Evolutionary conservation across 169 alveolate species (phyloP), one percentile per base, ranked within the genome.

Genomic region (Toxoplasma gondii): DNA sequence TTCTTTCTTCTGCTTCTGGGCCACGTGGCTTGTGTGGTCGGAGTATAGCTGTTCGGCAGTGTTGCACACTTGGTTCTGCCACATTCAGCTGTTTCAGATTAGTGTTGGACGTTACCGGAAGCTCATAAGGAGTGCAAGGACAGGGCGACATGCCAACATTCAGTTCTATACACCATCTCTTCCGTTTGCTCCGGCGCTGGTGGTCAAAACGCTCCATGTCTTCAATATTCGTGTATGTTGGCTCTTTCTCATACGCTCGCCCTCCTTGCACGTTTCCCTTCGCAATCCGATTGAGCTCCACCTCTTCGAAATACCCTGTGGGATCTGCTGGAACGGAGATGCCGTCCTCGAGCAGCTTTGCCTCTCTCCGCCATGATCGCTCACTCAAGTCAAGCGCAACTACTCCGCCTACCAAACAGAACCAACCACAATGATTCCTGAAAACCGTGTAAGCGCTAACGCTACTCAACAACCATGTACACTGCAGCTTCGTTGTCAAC

Each of bases 291-390:
- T 10, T n/a, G 29, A 78, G 45, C 24, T n/a, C 86, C 19, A 38
- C 86, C 43, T 78, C 45, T n/a, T 78, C 86, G 86, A 78, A 78
- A 78, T 78, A 78, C 10, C 86, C 86, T 29, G 86, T 78, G 39
- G 86, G 86, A n/a, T 78, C 86, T 16, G 39, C 39, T 19, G 86
- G 22, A 1, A 2, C 44, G 86, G 86, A 64, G 4, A 64, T 22
- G 24, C n/a, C 74, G 22, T 64, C 74, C 4, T 64, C 74, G 74
- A 49, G 12, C 4, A 49, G 4, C 58, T 49, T 12, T 49, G 58
- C 12, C 58, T 49, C 58, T 49, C 58, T 49, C 58, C 58, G 58
- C 58, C 4, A 7, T 49, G 58, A 31, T 27, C 24, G 74, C 22
- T 27, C 74, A 64, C 74, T 27, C 9, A 27, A 27, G 34, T 64